These are phyloP conservation scores for Primulina eburnea DNA, from an alignment of 257 asterid species.

Conservation along the genomic window DNA sequence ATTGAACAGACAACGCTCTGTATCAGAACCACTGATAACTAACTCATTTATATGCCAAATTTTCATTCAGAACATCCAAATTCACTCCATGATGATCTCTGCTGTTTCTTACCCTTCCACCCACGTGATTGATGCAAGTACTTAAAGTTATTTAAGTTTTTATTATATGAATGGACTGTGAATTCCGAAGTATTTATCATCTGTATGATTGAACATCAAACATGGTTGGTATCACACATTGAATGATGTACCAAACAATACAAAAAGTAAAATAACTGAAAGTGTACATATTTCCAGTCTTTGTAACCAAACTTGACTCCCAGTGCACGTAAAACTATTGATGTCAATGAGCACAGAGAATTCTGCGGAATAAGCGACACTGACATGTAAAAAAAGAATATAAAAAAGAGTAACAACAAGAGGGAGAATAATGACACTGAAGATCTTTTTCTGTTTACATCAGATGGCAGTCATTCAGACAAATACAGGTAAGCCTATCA, in stretches of 20 bases:
- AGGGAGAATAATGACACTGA: background rate
- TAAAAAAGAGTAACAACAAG: background rate
- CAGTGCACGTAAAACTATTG: background rate
- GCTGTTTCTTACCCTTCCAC: background rate
- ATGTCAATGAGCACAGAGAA: background rate
- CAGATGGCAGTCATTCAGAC: background rate
- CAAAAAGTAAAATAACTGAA: conserved; percentile 3
- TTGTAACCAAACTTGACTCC: conserved; percentile 1
- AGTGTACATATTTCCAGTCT: background rate
- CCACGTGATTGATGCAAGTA: background rate
- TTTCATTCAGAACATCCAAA: background rate
- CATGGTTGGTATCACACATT: background rate
- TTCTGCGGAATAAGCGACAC: background rate
- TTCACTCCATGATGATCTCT: conserved; percentile 3
- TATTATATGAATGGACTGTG: background rate
- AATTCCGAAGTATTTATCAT: background rate
- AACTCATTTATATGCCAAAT: too few relatives aligned
- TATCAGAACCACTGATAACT: too few relatives aligned
- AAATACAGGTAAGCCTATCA: background rate
- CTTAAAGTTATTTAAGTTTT: background rate
- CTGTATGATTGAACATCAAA: conserved; percentile 1
- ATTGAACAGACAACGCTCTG: background rate
- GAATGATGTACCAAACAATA: background rate
- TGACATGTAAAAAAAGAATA: background rate
- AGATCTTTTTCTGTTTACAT: background rate